phyloP scores from a whole-genome alignment of 2,329 filamentous ascomycete species.

The Calonectria hawksworthii region DNA sequence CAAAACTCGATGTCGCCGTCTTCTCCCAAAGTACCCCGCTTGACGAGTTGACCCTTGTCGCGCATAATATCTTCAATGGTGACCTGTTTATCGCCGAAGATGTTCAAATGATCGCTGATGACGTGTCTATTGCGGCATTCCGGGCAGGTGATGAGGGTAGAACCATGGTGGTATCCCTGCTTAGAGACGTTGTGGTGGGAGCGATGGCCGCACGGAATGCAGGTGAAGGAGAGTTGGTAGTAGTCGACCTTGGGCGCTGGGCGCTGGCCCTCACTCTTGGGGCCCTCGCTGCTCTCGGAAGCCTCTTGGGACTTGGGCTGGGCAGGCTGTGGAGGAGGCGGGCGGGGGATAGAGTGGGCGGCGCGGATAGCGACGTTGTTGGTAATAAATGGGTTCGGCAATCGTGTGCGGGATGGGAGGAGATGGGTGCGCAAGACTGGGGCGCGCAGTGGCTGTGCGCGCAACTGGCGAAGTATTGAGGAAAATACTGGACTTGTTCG shows the following conservation, averaged over 20 bases:
- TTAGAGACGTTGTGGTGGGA: slow-evolving; percentile 92
- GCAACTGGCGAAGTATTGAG: slow-evolving; percentile 36
- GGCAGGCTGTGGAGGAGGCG: slow-evolving; percentile 39
- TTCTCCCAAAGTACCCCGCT: slow-evolving; percentile 77
- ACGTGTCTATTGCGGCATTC: slow-evolving; percentile 88
- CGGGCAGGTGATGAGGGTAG: slow-evolving; percentile 90
- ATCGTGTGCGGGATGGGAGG: slow-evolving; percentile 20
- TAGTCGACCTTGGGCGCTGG: slow-evolving; percentile 68
- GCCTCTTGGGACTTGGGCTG: slow-evolving; percentile 25
- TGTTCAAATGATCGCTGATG: slow-evolving; percentile 88
- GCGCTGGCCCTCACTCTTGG: slow-evolving; percentile 47
- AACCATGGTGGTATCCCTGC: slow-evolving; percentile 94
- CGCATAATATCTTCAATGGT: slow-evolving; percentile 84
- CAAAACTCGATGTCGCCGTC: slow-evolving; percentile 95
- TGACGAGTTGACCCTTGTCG: slow-evolving; percentile 81
- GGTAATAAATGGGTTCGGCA: slow-evolving; percentile 32
- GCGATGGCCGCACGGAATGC: slow-evolving; percentile 83
- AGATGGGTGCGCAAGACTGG: slow-evolving; percentile 27
- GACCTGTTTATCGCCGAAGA: slow-evolving; percentile 78
- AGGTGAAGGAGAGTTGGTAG: slow-evolving; percentile 94
- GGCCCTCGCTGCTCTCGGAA: slow-evolving; percentile 33
- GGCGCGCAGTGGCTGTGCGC: slow-evolving; percentile 31
- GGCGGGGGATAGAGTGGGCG: slow-evolving; percentile 55
- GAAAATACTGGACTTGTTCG: slow-evolving; percentile 38
- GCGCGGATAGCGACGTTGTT: slow-evolving; percentile 42